Conservation (phyloP, 257 asterid species). For the Solanum sitiens region DNA sequence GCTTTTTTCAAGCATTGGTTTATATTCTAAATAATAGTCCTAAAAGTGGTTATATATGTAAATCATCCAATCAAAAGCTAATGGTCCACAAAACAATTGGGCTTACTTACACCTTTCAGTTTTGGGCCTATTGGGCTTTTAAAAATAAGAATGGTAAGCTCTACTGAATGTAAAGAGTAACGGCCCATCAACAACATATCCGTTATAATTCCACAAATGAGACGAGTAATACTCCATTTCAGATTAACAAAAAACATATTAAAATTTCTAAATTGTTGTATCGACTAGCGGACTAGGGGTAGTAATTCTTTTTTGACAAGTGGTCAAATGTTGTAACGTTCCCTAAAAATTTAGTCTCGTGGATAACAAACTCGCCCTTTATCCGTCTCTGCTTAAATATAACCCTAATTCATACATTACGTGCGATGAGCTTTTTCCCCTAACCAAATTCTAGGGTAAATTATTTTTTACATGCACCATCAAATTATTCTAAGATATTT, state of each 20-base stretch:
- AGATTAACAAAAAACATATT: too few relatives aligned
- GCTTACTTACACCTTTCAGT: neutral
- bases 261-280: neutral
- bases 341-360: neutral
- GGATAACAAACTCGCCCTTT: neutral
- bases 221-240: neutral
- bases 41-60: neutral
- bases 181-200: neutral
- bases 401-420: neutral
- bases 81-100: neutral
- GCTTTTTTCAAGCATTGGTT: neutral
- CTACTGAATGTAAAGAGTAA: neutral
- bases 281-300: neutral
- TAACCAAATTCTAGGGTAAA: neutral
- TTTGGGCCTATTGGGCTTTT: neutral
- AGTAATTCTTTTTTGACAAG: neutral
- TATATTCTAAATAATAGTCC: neutral
- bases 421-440: neutral
- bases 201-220: neutral
- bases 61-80: neutral
- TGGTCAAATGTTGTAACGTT: neutral
- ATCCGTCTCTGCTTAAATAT: neutral
- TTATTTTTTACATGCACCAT: neutral
- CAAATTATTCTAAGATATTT: neutral
- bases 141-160: neutral